Percentiles rank a stretch among this genome's conserved stretches.
Conservation (phyloP, 768 basidiomycete genomes). For the Podaxis rugospora region DNA sequence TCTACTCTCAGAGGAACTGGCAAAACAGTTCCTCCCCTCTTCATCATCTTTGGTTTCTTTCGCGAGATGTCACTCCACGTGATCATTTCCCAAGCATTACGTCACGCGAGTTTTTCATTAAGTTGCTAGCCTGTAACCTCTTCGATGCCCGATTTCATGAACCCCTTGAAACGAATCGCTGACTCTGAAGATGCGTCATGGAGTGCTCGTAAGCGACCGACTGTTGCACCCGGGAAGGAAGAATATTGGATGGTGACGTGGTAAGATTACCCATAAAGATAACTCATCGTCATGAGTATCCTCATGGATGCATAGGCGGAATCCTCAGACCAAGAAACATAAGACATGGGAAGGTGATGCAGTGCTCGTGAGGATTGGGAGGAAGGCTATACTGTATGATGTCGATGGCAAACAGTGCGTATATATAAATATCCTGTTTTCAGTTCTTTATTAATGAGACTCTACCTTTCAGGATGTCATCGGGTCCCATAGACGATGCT, state of each 20-base stretch:
- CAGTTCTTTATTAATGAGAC: background rate
- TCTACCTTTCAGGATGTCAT: slow-evolving; percentile 36
- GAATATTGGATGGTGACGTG: slow-evolving; percentile 80
- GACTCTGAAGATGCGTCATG: slow-evolving; percentile 18
- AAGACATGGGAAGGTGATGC: slow-evolving; percentile 90
- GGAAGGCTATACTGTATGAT: slow-evolving; percentile 51
- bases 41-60: no score
- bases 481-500: slow-evolving; percentile 41
- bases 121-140: background rate
- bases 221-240: slow-evolving; percentile 21
- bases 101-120: slow-evolving; percentile 2
- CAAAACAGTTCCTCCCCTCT: background rate
- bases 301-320: slow-evolving; percentile 41
- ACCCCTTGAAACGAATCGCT: slow-evolving; percentile 7
- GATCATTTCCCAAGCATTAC: background rate
- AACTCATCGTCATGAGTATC: background rate
- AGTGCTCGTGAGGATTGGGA: slow-evolving; percentile 46
- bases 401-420: slow-evolving; percentile 62
- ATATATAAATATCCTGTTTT: background rate
- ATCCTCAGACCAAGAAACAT: slow-evolving; percentile 73
- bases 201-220: slow-evolving; percentile 26
- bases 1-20: background rate
- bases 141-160: slow-evolving; percentile 21
- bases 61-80: slow-evolving; percentile 4
- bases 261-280: slow-evolving; percentile 28